These are phyloP conservation scores for Pleomassaria siparia DNA, from an alignment of 2,329 filamentous ascomycete genomes.

Conservation along the genomic window DNA sequence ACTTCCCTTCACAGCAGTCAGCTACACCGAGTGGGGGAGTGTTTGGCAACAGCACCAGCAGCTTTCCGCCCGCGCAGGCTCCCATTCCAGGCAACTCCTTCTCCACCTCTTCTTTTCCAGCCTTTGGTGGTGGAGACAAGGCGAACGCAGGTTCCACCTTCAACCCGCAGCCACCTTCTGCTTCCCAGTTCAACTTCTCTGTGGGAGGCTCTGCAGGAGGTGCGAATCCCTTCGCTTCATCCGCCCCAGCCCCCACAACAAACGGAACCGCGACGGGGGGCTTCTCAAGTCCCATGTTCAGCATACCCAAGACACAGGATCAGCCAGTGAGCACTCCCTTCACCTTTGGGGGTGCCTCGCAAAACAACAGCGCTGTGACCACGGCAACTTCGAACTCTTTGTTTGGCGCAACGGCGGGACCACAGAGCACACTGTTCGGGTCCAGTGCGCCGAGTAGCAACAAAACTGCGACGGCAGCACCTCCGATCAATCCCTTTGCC, in stretches of 20 bases:
- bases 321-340: slow-evolving; percentile 22
- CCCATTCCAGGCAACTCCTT: slow-evolving; percentile 28
- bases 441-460: not conserved
- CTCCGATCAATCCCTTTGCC: slow-evolving; percentile 1
- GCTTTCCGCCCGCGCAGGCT: slow-evolving; percentile 35
- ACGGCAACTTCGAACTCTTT: not conserved
- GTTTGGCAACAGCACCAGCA: slow-evolving; percentile 24
- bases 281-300: slow-evolving; percentile 20
- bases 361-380: not conserved
- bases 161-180: slow-evolving; percentile 26
- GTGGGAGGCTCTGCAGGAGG: slow-evolving; percentile 14
- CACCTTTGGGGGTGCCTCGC: not conserved
- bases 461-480: not conserved
- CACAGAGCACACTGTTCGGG: not conserved
- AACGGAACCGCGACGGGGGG: slow-evolving; percentile 24
- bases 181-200: slow-evolving; percentile 31
- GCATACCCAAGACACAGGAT: slow-evolving; percentile 6
- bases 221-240: slow-evolving; percentile 26
- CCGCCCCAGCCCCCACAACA: slow-evolving; percentile 16
- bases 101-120: slow-evolving; percentile 33
- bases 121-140: slow-evolving; percentile 30
- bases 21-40: slow-evolving; percentile 5
- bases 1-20: not conserved
- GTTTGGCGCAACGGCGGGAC: not conserved
- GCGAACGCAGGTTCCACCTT: slow-evolving; percentile 18